Base-by-base conservation (phyloP, 305 asterid species). In the Striga hermonthica region DNA sequence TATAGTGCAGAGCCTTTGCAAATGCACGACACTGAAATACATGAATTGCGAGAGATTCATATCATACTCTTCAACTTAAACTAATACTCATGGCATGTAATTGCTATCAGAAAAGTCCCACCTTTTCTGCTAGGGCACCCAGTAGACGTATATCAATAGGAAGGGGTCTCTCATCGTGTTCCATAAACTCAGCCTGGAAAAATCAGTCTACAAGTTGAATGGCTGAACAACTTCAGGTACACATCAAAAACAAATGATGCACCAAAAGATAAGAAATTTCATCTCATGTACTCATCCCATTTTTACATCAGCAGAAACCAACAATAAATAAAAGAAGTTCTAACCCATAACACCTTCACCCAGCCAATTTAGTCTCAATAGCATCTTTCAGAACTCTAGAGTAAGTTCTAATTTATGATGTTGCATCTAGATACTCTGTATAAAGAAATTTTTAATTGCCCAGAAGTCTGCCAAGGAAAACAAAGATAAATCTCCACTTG, bases 51-150 rank as follows among this genome's bases (percentile, higher is more conserved):
- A 59, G 66, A 63, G 52, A 71, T 28, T 49, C 65, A 45, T 38
- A 58, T 12, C 9, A 45, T 52, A 64, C 34, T 39, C 70, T 40
- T 66, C 55, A 68, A 53, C 40, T 39, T 40, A 60, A 54, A 69
- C 61, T 62, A 36, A 52, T 45, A 41, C 5, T 59, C 43, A 60
- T 68, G 35, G 9, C 45, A 28, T 40, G 50, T 57, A 37, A 50
- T 54, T 71, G 52, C 72, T 52, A 55, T 36, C 45, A 61, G 53
- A 60, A 54, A 67, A 78, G 15, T 37, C 78, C 54, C 66, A 86
- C 98, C 84, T 94, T 94, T 71, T 90, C 99, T 4, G 99, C 98
- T 70, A 94, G 98, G 76, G 99, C 99, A 57, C 97, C 99, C 67
- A 90, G 86, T 57, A 94, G 84, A 69, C 99, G 93, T 69, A 94